phyloP scores from a whole-genome alignment of 768 basidiomycete species.

The Postia placenta region DNA sequence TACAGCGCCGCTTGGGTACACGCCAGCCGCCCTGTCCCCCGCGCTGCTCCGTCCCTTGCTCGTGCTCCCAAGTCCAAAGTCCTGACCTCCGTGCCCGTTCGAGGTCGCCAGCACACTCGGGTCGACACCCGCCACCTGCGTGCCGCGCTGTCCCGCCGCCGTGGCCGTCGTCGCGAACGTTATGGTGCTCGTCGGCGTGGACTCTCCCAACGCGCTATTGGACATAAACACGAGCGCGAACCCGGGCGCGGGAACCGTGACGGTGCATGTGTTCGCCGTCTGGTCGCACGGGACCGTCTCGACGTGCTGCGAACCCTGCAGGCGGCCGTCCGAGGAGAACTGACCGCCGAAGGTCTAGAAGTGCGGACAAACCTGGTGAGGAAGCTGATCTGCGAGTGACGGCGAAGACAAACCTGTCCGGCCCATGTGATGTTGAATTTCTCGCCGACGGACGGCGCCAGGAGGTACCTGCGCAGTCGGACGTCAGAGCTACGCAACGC shows the following conservation, averaged over 20 bases:
- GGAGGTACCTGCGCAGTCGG: slow-evolving; percentile 22
- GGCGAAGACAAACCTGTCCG: slow-evolving; percentile 29
- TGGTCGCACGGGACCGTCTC: slow-evolving; percentile 33
- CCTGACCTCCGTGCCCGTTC: slow-evolving; percentile 45
- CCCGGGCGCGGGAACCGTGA: slow-evolving; percentile 64
- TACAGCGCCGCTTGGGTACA: not conserved
- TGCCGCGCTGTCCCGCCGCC: slow-evolving; percentile 44
- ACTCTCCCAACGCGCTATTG: slow-evolving; percentile 31
- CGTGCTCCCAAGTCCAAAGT: slow-evolving; percentile 25
- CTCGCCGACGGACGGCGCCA: slow-evolving; percentile 33
- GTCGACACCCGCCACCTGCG: slow-evolving; percentile 51
- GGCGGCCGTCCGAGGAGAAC: slow-evolving; percentile 34
- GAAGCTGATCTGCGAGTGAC: not conserved
- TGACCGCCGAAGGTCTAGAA: slow-evolving; percentile 29
- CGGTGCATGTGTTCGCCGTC: slow-evolving; percentile 43
- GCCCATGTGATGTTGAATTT: slow-evolving; percentile 46
- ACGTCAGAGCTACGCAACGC: not conserved
- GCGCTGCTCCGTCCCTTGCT: slow-evolving; percentile 17
- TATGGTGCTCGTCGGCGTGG: slow-evolving; percentile 26
- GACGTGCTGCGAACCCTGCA: slow-evolving; percentile 28
- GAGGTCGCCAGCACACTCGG: slow-evolving; percentile 52
- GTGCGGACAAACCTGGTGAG: not conserved
- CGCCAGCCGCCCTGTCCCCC: slow-evolving; percentile 1
- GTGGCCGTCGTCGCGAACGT: slow-evolving; percentile 49
- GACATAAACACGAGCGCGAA: slow-evolving; percentile 74